A percentile compares a stretch with the other conserved stretches of the same genome.
phyloP scores from a whole-genome alignment of 345 rosid species.

The Ailanthus altissimus region DNA sequence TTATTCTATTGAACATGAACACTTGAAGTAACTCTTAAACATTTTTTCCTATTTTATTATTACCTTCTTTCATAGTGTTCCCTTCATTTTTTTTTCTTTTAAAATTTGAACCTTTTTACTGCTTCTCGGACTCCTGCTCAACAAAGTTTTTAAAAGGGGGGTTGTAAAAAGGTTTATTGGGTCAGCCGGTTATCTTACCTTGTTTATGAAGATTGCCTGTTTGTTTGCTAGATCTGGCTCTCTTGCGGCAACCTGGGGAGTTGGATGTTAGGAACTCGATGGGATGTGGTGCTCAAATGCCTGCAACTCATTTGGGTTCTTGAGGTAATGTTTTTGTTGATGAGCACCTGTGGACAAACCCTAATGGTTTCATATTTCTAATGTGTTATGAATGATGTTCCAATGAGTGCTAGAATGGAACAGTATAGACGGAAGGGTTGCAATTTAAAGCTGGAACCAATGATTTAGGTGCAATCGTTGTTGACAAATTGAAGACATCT shows the following conservation, averaged over 20 bases:
- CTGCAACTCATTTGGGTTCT: slow-evolving; percentile 48
- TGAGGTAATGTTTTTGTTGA: slow-evolving; percentile 54
- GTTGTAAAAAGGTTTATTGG: slow-evolving; percentile 26
- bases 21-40: neutral
- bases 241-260: slow-evolving; percentile 67
- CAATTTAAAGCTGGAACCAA: slow-evolving; percentile 45
- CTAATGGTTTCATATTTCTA: slow-evolving; percentile 18
- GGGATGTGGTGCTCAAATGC: slow-evolving; percentile 65
- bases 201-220: slow-evolving; percentile 54
- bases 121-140: neutral
- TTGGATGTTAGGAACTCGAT: slow-evolving; percentile 79
- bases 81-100: neutral
- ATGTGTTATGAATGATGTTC: slow-evolving; percentile 29
- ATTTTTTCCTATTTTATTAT: neutral
- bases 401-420: slow-evolving; percentile 30
- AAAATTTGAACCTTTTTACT: neutral
- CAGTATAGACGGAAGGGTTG: slow-evolving; percentile 37
- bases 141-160: slow-evolving; percentile 4
- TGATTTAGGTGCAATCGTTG: slow-evolving; percentile 33
- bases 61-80: neutral
- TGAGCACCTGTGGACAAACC: slow-evolving; percentile 32
- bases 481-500: slow-evolving; percentile 23
- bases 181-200: slow-evolving; percentile 34
- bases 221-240: slow-evolving; percentile 90
- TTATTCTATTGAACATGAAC: neutral